phyloP scores from a whole-genome alignment of 768 basidiomycete genomes.

The Lactarius indigo region DNA sequence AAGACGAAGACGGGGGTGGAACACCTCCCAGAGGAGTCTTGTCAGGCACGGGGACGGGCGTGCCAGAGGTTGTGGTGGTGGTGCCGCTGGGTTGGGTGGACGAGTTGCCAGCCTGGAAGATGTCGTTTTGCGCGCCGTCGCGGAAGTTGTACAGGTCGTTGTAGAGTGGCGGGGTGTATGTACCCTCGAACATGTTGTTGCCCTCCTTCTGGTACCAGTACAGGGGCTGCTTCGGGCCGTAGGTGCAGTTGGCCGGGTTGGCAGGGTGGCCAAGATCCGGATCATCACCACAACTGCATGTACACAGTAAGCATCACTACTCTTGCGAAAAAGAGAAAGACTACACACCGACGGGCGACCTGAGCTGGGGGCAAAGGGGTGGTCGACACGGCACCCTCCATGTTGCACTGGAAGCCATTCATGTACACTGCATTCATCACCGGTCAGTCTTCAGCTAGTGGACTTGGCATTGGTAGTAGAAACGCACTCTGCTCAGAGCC shows the following conservation, averaged over 20 bases:
- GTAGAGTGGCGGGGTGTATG: slow-evolving; percentile 35
- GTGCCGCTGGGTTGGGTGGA: not conserved
- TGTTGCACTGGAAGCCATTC: slow-evolving; percentile 41
- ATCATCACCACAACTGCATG: slow-evolving; percentile 36
- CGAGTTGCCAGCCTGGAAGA: slow-evolving; percentile 31
- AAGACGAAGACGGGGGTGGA: not conserved
- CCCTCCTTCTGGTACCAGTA: slow-evolving; percentile 41
- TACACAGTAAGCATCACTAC: not conserved
- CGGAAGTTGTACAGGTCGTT: slow-evolving; percentile 38
- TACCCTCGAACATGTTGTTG: slow-evolving; percentile 38
- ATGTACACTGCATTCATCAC: slow-evolving; percentile 33
- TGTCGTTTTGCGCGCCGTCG: slow-evolving; percentile 44
- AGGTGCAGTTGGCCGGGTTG: slow-evolving; percentile 37
- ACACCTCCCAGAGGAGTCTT: not conserved
- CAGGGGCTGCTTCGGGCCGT: slow-evolving; percentile 37
- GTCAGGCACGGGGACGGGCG: too few relatives aligned
- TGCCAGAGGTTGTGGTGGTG: not conserved
- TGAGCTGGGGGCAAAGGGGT: slow-evolving; percentile 34
- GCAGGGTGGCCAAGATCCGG: slow-evolving; percentile 25
- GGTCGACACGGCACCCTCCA: slow-evolving; percentile 32
- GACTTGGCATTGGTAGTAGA: not conserved
- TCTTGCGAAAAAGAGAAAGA: not conserved
- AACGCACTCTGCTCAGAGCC: slow-evolving; percentile 37
- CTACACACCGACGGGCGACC: slow-evolving; percentile 32
- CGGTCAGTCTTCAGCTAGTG: not conserved